phyloP scores from a whole-genome alignment of 2,329 filamentous ascomycete genomes.

The Colletotrichum ledebouriae region DNA sequence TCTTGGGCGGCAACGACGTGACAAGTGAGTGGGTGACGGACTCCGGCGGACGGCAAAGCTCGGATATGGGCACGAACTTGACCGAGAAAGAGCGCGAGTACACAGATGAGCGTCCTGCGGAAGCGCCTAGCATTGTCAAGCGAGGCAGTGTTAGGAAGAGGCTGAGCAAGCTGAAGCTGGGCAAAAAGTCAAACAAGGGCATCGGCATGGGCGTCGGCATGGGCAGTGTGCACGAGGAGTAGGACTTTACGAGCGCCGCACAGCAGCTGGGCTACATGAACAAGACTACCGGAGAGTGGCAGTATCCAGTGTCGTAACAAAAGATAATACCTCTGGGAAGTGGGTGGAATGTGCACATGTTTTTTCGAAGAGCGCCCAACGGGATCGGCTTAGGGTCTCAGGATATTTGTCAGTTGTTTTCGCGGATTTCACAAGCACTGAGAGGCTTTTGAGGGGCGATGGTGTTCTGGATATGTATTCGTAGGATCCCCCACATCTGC shows the following conservation, averaged over 20 bases:
- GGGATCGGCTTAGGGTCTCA: conserved; percentile 8
- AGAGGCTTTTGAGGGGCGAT: conserved; percentile 22
- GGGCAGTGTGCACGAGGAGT: conserved; percentile 70
- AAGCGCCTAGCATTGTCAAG: conserved; percentile 53
- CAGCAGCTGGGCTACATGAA: conserved; percentile 43
- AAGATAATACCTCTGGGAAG: background rate
- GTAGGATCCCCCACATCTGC: conserved; percentile 40
- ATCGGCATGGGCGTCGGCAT: conserved; percentile 65
- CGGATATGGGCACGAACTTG: conserved; percentile 43
- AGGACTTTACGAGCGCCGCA: conserved; percentile 47
- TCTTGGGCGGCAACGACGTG: conserved; percentile 31
- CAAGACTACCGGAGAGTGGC: conserved; percentile 43
- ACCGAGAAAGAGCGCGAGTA: conserved; percentile 46
- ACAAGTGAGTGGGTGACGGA: conserved; percentile 51
- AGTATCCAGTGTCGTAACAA: conserved; percentile 41
- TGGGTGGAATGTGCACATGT: conserved; percentile 15
- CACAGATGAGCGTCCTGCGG: conserved; percentile 46
- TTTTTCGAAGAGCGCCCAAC: background rate
- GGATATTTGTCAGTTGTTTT: conserved; percentile 26
- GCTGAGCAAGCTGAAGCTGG: conserved; percentile 82
- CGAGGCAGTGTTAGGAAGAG: conserved; percentile 80
- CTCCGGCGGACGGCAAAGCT: conserved; percentile 47
- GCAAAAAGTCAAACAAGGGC: conserved; percentile 75
- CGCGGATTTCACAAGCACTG: conserved; percentile 22
- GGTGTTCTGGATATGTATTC: conserved; percentile 44